Conservation (phyloP, 495 filamentous ascomycete species). For the Aspergillus cavernicola region DNA sequence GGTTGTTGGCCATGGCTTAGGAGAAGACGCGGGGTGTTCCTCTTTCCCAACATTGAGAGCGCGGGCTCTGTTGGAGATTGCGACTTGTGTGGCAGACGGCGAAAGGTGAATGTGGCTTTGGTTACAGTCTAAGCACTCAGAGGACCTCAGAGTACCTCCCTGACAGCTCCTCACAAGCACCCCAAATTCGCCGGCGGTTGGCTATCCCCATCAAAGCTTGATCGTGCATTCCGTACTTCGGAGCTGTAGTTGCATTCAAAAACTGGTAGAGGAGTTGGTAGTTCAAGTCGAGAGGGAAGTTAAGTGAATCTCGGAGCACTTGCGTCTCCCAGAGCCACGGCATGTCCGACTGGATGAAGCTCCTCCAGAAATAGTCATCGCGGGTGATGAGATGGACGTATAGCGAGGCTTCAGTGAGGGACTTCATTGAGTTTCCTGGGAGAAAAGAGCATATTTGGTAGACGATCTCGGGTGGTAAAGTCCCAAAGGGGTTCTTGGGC, state of each 20-base stretch:
- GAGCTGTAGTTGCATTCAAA: slow-evolving; percentile 11
- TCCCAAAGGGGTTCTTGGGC: slow-evolving; percentile 17
- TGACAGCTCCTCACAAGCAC: slow-evolving; percentile 15
- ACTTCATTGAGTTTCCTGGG: slow-evolving; percentile 12
- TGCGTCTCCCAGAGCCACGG: slow-evolving; percentile 21
- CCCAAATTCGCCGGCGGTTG: slow-evolving; percentile 21
- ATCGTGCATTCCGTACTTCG: slow-evolving; percentile 20
- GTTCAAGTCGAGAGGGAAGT: too few species aligned
- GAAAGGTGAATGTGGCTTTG: too few species aligned
- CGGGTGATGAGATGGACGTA: slow-evolving; percentile 16
- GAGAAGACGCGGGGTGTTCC: too few species aligned
- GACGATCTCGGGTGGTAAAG: slow-evolving; percentile 16
- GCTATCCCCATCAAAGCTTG: slow-evolving; percentile 13
- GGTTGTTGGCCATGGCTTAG: too few species aligned
- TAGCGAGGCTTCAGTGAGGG: slow-evolving; percentile 17
- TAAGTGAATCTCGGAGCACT: too few species aligned
- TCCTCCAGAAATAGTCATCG: slow-evolving; percentile 22
- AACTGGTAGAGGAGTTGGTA: slow-evolving; percentile 19
- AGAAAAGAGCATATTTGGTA: slow-evolving; percentile 21
- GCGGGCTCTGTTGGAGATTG: too few species aligned
- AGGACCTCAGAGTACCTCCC: neutral
- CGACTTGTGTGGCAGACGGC: too few species aligned
- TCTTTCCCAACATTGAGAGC: too few species aligned
- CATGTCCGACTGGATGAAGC: slow-evolving; percentile 18
- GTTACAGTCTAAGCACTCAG: neutral